phyloP scores from a whole-genome alignment of 2,329 filamentous ascomycete genomes.

The Clonostachys rosea region DNA sequence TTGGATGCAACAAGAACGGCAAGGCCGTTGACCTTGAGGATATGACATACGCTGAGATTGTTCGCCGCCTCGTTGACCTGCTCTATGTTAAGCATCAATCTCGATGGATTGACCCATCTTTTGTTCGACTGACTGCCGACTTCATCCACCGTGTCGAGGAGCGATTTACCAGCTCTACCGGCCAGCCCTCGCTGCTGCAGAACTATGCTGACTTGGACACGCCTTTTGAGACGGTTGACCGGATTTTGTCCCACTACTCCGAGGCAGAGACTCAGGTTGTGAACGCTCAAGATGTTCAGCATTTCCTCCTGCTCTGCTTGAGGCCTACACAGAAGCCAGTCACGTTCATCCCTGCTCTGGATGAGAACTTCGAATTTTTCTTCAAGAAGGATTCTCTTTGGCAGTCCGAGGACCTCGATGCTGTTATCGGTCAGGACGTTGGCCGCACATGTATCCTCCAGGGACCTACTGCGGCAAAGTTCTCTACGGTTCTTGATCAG shows the following conservation, averaged over 20 bases:
- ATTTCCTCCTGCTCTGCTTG: conserved; percentile 91
- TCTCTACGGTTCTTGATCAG: conserved; percentile 85
- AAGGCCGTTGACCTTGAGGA: conserved; percentile 85
- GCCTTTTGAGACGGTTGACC: conserved; percentile 73
- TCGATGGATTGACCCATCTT: conserved; percentile 86
- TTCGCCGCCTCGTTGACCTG: conserved; percentile 81
- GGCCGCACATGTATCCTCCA: conserved; percentile 94
- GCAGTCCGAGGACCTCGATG: conserved; percentile 97
- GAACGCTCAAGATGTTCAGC: conserved; percentile 96
- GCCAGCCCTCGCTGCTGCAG: conserved; percentile 79
- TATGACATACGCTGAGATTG: conserved; percentile 90
- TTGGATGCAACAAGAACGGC: conserved; percentile 77
- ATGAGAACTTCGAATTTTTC: conserved; percentile 97
- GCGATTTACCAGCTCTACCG: conserved; percentile 73
- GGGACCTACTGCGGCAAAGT: conserved; percentile 87
- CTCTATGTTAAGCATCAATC: conserved; percentile 89
- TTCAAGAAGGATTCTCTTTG: conserved; percentile 99
- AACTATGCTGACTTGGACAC: conserved; percentile 83
- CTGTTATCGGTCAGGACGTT: conserved; percentile 93
- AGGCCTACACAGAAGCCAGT: conserved; percentile 92
- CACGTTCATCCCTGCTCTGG: conserved; percentile 90
- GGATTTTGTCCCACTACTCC: conserved; percentile 77
- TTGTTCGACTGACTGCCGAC: conserved; percentile 80
- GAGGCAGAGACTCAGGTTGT: conserved; percentile 88
- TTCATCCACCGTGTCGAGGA: conserved; percentile 97